Percentiles rank a stretch among this genome's conserved stretches.
Conservation (phyloP, 192 early-diverging fungal species). For the Backusella mclennaniae region DNA sequence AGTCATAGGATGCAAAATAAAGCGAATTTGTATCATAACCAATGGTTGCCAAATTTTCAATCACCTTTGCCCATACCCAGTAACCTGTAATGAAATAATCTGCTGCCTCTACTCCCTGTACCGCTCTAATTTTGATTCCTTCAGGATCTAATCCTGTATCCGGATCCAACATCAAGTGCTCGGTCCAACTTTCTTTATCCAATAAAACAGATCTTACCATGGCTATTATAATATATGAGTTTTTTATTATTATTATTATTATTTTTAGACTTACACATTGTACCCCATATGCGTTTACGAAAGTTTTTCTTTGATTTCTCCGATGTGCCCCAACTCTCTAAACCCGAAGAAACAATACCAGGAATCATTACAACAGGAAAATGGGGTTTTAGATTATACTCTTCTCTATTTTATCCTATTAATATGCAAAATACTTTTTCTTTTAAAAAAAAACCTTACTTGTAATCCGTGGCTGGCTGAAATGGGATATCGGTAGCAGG, state of each 20-base stretch:
- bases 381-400: conserved; percentile 36
- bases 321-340: conserved; percentile 85
- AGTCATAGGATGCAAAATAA: conserved; percentile 87
- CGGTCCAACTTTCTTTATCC: conserved; percentile 85
- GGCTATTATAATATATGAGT: conserved; percentile 35
- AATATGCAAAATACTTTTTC: background rate
- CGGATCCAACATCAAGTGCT: conserved; percentile 80
- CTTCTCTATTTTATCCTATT: conserved; percentile 19
- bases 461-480: conserved; percentile 39
- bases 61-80: conserved; percentile 87
- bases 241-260: background rate
- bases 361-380: conserved; percentile 81
- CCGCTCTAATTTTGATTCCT: conserved; percentile 80
- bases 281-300: conserved; percentile 85
- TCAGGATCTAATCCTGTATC: conserved; percentile 84
- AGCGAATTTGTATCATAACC: conserved; percentile 90
- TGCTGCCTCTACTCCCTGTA: conserved; percentile 79
- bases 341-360: conserved; percentile 86
- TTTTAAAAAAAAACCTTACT: background rate
- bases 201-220: conserved; percentile 83
- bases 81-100: conserved; percentile 91
- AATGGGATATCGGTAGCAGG: conserved; percentile 46
- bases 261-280: conserved; percentile 51
- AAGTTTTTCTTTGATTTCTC: conserved; percentile 83
- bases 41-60: conserved; percentile 78